phyloP scores from a whole-genome alignment of 805 yeast species.

The Candida arabinofermentans region DNA sequence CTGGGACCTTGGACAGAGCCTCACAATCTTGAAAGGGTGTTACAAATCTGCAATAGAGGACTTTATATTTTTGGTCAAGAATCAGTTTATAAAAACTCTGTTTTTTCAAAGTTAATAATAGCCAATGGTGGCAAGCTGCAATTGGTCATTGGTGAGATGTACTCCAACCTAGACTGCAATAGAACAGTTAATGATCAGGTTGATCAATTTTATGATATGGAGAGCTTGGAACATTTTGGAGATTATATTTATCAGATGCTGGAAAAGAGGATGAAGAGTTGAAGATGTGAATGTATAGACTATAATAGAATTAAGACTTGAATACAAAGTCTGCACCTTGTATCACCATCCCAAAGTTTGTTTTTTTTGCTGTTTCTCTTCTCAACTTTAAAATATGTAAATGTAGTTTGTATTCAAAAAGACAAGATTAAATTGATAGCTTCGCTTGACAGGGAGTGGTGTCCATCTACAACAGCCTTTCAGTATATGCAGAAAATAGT shows the following conservation, averaged over 20 bases:
- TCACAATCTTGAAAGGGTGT: slow-evolving; percentile 2
- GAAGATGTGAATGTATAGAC: not conserved
- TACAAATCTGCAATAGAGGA: slow-evolving; percentile 14
- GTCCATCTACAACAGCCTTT: too few relatives aligned
- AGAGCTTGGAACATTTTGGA: slow-evolving; percentile 22
- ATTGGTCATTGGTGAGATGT: slow-evolving; percentile 8
- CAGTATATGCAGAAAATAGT: too few relatives aligned
- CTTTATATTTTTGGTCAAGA: slow-evolving; percentile 12
- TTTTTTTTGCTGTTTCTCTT: too few relatives aligned
- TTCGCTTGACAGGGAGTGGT: too few relatives aligned
- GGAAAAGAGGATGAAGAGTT: not conserved
- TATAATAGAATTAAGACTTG: too few relatives aligned
- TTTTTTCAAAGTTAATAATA: not conserved
- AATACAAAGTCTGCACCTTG: too few relatives aligned
- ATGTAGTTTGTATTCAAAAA: too few relatives aligned
- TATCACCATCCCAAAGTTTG: too few relatives aligned
- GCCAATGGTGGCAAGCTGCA: slow-evolving; percentile 7
- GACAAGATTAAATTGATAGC: too few relatives aligned
- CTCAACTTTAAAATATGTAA: too few relatives aligned
- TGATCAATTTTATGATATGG: slow-evolving; percentile 11
- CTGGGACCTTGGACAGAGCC: slow-evolving; percentile 20
- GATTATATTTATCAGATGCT: slow-evolving; percentile 23
- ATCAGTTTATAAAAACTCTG: slow-evolving; percentile 1
- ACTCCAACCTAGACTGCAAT: slow-evolving; percentile 12
- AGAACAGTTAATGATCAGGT: slow-evolving; percentile 7